A percentile compares a stretch with the other conserved stretches of the same genome.
Evolutionary conservation across 164 flowering plant species (phyloP).

Genomic region (Saururus chinensis): DNA sequence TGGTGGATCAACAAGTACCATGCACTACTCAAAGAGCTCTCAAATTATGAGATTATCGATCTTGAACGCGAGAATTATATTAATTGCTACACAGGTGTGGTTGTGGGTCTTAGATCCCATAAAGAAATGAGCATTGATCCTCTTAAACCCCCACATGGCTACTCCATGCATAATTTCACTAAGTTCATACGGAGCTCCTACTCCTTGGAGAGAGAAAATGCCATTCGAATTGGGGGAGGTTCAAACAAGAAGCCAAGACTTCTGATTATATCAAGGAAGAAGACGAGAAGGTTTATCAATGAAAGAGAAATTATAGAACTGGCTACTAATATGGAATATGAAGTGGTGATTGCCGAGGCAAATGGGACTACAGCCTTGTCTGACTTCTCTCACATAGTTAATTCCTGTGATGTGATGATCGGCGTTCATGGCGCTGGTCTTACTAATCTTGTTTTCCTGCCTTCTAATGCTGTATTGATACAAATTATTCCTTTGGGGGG

Average conservation of each 20-base stretch:
- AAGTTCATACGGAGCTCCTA: constrained; percentile 35
- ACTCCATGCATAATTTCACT: constrained; percentile 42
- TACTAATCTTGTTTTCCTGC: constrained; percentile 69
- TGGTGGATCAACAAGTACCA: constrained; percentile 36
- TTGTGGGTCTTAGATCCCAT: constrained; percentile 43
- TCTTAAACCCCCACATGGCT: constrained; percentile 19
- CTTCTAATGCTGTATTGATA: constrained; percentile 54
- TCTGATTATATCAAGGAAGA: constrained; percentile 44
- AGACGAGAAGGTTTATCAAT: constrained; percentile 37
- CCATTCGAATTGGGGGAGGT: constrained; percentile 11
- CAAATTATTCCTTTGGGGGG: constrained; percentile 63
- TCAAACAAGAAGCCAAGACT: constrained; percentile 35
- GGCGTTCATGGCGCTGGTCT: constrained; percentile 93
- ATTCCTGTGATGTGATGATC: constrained; percentile 68
- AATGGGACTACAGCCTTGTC: constrained; percentile 7
- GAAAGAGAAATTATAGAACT: constrained; percentile 20
- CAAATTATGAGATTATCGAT: constrained; percentile 36
- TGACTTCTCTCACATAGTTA: constrained; percentile 35
- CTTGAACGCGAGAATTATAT: constrained; percentile 30
- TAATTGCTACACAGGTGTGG: constrained; percentile 41
- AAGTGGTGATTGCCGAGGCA: constrained; percentile 44
- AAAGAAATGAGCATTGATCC: constrained; percentile 45
- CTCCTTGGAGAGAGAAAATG: constrained; percentile 26
- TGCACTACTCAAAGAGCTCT: constrained; percentile 27
- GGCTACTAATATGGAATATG: constrained; percentile 46